Base-by-base conservation (phyloP, 306 rosid genomes). In the Phaseolus lunatus region DNA sequence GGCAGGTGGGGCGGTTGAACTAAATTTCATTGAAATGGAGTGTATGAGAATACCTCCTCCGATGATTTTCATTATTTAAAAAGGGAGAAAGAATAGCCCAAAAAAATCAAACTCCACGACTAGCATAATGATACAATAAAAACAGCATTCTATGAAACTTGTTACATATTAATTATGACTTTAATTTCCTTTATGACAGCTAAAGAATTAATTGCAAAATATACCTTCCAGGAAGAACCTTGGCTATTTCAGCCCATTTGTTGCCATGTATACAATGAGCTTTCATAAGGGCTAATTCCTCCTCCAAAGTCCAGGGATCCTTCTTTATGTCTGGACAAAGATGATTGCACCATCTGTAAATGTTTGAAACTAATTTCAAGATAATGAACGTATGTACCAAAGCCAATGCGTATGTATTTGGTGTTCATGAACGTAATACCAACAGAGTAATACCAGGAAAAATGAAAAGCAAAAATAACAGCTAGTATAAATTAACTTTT, bases 241-340 rank as follows among this genome's bases (percentile, higher is more conserved):
- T 90, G 16, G 98, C 97, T 67, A 95, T 95, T 86, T 95, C 96
- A 67, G 98, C 98, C 98, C 98, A 95, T 85, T 88, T 92, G 82
- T 95, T 95, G 78, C 97, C 98, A 82, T 90, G 84, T 7, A 68
- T 45, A 72, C 29, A 85, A 86, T 95, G 98, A 81, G 97, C 97
- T 75, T 89, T 78, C 93, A 95, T 95, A 52, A 95, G 87, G 50
- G 93, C 89, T 67, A 87, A 68, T 86, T 95, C 98, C 90, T 95
- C 98, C 53, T 88, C 96, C 78, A 82, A 73, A 3, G 97, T 88
- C 98, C 98, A 95, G 31, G 98, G 93, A 63, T 89, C 98, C 83
- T 86, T 95, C 85, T 87, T 95, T 86, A 95, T 95, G 16, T 84
- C 93, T 41, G 98, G 98, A 85, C 92, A 92, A 76, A 95, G 86